phyloP scores from a whole-genome alignment of 2,329 filamentous ascomycete species.

The Aspergillus versicolor region DNA sequence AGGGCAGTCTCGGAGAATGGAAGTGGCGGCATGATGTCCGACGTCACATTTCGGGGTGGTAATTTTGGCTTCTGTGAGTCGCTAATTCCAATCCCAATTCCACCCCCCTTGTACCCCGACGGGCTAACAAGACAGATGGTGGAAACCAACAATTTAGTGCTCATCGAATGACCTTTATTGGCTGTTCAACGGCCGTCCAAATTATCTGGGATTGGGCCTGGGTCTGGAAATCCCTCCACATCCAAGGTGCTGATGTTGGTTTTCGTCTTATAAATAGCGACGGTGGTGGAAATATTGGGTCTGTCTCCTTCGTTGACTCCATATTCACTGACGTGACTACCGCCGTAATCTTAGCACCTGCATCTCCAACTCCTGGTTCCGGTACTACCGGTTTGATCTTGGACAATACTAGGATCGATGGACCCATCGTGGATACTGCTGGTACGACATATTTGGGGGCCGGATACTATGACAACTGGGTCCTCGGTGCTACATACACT shows the following conservation, averaged over 20 bases:
- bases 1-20: slow-evolving; percentile 28
- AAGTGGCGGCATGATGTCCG: slow-evolving; percentile 59
- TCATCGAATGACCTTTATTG: slow-evolving; percentile 52
- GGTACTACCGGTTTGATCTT: slow-evolving; percentile 6
- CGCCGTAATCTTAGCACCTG: background rate
- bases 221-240: slow-evolving; percentile 49
- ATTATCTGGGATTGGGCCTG: slow-evolving; percentile 60
- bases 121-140: slow-evolving; percentile 24
- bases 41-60: slow-evolving; percentile 61
- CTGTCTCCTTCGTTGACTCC: slow-evolving; percentile 56
- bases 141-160: slow-evolving; percentile 65
- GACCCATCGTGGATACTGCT: slow-evolving; percentile 1
- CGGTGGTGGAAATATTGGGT: slow-evolving; percentile 51
- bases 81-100: background rate
- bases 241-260: slow-evolving; percentile 47
- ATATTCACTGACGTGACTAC: slow-evolving; percentile 2
- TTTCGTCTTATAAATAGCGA: slow-evolving; percentile 34
- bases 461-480: slow-evolving; percentile 4
- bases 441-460: background rate
- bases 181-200: slow-evolving; percentile 52
- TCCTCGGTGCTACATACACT: background rate
- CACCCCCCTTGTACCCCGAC: no score
- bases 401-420: slow-evolving; percentile 8
- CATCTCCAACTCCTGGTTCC: background rate
- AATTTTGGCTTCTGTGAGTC: slow-evolving; percentile 32